Percentiles rank a stretch among this genome's conserved stretches.
Conservation (phyloP, 805 yeast genomes). For the Candida glaebosa region DNA sequence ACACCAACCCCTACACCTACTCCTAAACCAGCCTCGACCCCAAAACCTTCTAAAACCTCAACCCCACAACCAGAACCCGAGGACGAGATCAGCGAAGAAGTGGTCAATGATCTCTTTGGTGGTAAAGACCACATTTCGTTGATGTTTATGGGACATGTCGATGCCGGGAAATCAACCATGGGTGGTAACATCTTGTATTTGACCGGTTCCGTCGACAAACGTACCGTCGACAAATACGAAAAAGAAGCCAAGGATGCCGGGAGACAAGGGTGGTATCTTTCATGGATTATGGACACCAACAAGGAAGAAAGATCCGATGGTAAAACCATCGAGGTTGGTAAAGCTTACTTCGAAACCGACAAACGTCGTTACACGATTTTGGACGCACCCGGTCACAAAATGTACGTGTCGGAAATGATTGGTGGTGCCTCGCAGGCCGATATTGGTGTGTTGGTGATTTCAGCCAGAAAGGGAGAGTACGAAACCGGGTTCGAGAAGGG, state of each 20-base stretch:
- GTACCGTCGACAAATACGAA: constrained; percentile 97
- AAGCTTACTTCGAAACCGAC: constrained; percentile 95
- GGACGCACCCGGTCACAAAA: constrained; percentile 99
- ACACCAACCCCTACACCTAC: constrained; percentile 19
- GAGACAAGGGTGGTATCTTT: constrained; percentile 98
- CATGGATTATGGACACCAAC: constrained; percentile 99
- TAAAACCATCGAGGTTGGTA: constrained; percentile 98
- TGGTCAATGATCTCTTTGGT: constrained; percentile 90
- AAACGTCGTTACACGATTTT: constrained; percentile 96
- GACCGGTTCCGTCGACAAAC: constrained; percentile 97
- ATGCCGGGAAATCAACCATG: constrained; percentile 99
- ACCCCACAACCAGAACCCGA: constrained; percentile 55
- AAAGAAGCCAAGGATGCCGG: constrained; percentile 99
- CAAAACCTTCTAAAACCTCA: constrained; percentile 16
- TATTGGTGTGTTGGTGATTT: constrained; percentile 93
- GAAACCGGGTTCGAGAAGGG: constrained; percentile 99
- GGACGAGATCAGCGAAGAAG: constrained; percentile 78
- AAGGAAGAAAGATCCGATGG: constrained; percentile 99
- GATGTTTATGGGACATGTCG: constrained; percentile 99
- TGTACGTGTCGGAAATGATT: constrained; percentile 98
- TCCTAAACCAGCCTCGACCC: constrained; percentile 11
- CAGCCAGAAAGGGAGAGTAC: constrained; percentile 98
- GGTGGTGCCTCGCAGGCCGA: constrained; percentile 99
- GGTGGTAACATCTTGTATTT: constrained; percentile 93
- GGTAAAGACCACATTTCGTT: constrained; percentile 97